phyloP scores from a whole-genome alignment of 345 rosid genomes.

The Ceriops tagal region DNA sequence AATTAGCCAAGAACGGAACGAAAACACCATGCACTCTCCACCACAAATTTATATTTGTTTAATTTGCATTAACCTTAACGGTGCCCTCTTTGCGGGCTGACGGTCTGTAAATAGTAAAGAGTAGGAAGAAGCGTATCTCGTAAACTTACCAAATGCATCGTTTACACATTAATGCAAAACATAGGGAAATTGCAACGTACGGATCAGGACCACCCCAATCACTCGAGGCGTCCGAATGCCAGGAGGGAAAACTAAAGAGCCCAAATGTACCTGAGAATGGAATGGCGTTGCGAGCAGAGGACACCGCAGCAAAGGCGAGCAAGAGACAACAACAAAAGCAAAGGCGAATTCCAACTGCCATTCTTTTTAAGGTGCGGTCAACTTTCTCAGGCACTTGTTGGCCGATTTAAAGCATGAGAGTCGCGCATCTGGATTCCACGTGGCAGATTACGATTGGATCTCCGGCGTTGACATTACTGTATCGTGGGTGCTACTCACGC shows the following conservation, averaged over 20 bases:
- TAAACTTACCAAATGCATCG: too few relatives aligned
- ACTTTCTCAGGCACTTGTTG: not conserved
- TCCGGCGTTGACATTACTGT: conserved; percentile 18
- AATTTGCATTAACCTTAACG: too few relatives aligned
- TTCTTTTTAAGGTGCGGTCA: not conserved
- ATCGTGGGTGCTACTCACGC: conserved; percentile 9
- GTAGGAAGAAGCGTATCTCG: too few relatives aligned
- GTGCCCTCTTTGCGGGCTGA: too few relatives aligned
- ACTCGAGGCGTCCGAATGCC: too few relatives aligned
- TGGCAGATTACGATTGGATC: conserved; percentile 5
- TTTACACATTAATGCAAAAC: too few relatives aligned
- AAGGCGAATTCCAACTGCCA: conserved; percentile 29
- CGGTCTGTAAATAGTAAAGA: too few relatives aligned
- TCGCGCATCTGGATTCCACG: conserved; percentile 10
- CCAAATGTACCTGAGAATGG: conserved; percentile 35
- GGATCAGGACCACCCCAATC: too few relatives aligned
- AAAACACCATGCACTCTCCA: too few relatives aligned
- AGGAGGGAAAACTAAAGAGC: not conserved
- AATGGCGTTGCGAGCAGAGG: conserved; percentile 38
- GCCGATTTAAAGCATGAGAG: not conserved
- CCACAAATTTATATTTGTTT: too few relatives aligned
- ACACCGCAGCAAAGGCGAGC: conserved; percentile 26
- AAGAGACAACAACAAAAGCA: conserved; percentile 25
- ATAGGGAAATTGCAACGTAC: too few relatives aligned
- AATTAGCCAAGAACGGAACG: too few relatives aligned